A percentile compares a stretch with the other conserved stretches of the same genome.
phyloP scores from a whole-genome alignment of 2,329 filamentous ascomycete species.

The Colletotrichum zoysiae region DNA sequence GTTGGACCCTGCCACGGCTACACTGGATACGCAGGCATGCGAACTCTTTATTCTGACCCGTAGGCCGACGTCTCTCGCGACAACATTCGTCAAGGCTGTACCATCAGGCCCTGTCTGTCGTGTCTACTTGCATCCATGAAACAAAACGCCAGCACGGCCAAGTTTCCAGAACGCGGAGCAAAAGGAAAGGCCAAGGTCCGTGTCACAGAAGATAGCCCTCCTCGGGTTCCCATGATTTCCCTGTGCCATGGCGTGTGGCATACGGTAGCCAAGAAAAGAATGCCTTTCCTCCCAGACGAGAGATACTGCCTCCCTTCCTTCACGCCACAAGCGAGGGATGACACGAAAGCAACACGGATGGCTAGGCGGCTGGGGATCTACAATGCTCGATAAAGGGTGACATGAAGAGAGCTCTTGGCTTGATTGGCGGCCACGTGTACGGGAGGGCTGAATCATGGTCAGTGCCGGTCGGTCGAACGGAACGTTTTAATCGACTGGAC shows the following conservation, averaged over 20 bases:
- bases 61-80: background rate
- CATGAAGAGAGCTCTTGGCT: constrained; percentile 25
- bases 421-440: constrained; percentile 39
- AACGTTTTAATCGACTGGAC: constrained; percentile 5
- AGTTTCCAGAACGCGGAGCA: too few relatives aligned
- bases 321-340: constrained; percentile 13
- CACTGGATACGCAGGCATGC: background rate
- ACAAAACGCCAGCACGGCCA: background rate
- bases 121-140: background rate
- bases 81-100: background rate
- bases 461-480: constrained; percentile 41
- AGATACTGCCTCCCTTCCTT: constrained; percentile 16
- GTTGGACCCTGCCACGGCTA: background rate
- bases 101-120: background rate
- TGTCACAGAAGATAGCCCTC: constrained; percentile 11
- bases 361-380: background rate
- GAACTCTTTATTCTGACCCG: background rate
- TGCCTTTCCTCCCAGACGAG: constrained; percentile 32
- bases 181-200: background rate
- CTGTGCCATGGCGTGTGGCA: constrained; percentile 10
- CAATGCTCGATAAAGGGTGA: constrained; percentile 9
- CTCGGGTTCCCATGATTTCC: background rate
- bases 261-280: constrained; percentile 32
- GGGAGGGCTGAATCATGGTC: constrained; percentile 23
- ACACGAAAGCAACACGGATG: constrained; percentile 21